Evolutionary conservation across 768 basidiomycete genomes (phyloP).

Genomic region (Suillus paluster): DNA sequence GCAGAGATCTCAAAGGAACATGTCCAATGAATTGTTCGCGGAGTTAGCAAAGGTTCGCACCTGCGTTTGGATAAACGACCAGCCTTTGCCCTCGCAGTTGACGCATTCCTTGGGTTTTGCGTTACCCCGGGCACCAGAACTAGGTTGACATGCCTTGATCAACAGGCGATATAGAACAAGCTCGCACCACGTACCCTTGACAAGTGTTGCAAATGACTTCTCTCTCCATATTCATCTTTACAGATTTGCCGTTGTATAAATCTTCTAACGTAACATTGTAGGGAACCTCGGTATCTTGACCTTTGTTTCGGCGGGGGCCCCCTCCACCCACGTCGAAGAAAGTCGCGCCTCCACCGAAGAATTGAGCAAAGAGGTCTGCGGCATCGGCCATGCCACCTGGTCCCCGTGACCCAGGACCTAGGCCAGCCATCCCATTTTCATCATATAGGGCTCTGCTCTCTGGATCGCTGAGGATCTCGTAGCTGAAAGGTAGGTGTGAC

Average conservation of each 20-base stretch:
- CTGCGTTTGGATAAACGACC: constrained; percentile 62
- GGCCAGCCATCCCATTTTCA: constrained; percentile 68
- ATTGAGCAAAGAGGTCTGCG: constrained; percentile 74
- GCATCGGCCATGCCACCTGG: constrained; percentile 52
- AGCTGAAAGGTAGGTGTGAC: constrained; percentile 47
- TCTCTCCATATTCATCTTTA: constrained; percentile 89
- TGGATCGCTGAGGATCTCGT: constrained; percentile 80
- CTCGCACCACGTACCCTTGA: constrained; percentile 61
- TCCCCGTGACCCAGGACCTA: constrained; percentile 53
- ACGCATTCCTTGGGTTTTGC: constrained; percentile 86
- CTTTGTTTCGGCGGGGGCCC: constrained; percentile 54
- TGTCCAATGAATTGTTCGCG: not conserved
- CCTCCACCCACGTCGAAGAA: constrained; percentile 71
- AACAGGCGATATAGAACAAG: constrained; percentile 12
- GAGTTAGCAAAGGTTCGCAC: constrained; percentile 29
- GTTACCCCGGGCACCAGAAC: constrained; percentile 80
- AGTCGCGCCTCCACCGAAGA: constrained; percentile 64
- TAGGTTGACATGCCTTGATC: constrained; percentile 32
- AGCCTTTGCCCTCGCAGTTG: constrained; percentile 85
- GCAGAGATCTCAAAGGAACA: constrained; percentile 43
- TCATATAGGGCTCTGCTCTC: constrained; percentile 76
- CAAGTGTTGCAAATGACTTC: constrained; percentile 79
- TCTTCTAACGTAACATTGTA: constrained; percentile 92
- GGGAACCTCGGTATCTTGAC: constrained; percentile 74
- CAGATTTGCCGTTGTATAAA: constrained; percentile 87